Evolutionary conservation across 2,329 filamentous ascomycete species (phyloP).

Genomic region (Dactylellina drechsleri): DNA sequence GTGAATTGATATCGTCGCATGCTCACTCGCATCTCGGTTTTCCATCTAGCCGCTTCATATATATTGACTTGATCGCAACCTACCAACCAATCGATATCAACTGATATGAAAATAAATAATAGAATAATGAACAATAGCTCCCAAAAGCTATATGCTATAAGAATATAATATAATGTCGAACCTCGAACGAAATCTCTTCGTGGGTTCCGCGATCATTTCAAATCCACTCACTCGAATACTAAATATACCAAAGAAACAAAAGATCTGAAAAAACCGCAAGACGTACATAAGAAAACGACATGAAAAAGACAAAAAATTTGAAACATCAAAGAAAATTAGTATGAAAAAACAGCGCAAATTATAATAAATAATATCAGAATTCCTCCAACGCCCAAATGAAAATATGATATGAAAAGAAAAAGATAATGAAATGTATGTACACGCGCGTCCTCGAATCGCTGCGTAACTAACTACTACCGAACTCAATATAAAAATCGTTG

Average conservation of each 20-base stretch:
- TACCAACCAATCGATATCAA: too few relatives aligned
- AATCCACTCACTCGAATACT: background rate
- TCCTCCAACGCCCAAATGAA: constrained; percentile 54
- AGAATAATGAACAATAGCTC: too few relatives aligned
- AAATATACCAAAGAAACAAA: background rate
- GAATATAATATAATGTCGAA: too few relatives aligned
- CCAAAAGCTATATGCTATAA: too few relatives aligned
- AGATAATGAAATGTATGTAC: constrained; percentile 40
- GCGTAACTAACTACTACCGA: constrained; percentile 27
- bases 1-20: too few relatives aligned
- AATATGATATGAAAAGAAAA: constrained; percentile 7
- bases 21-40: too few relatives aligned
- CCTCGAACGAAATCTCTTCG: too few relatives aligned
- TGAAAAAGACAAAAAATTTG: background rate
- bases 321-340: background rate
- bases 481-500: background rate
- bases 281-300: background rate
- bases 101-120: too few relatives aligned
- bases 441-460: constrained; percentile 50
- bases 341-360: background rate
- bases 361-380: constrained; percentile 30
- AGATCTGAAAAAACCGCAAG: background rate
- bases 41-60: too few relatives aligned
- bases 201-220: too few relatives aligned
- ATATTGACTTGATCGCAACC: too few relatives aligned